Evolutionary conservation across 2,329 filamentous ascomycete genomes (phyloP), one percentile per base, ranked within the genome.

Genomic region (Hymenoscyphus fraxineus): DNA sequence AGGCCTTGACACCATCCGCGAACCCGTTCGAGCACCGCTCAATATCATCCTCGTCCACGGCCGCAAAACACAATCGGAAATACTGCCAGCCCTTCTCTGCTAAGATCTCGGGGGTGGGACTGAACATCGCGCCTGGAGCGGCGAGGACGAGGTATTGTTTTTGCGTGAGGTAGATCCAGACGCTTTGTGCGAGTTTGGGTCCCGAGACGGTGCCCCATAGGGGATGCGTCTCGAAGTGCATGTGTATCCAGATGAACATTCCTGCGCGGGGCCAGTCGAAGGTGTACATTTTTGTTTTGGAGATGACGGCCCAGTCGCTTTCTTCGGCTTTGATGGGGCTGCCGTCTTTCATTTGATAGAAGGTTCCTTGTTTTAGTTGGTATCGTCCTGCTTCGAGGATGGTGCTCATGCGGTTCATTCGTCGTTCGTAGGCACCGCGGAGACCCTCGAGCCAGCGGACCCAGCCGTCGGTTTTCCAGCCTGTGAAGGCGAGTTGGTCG

Each of bases 401-500:
- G 7, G 79, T 79, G 77, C 88, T 90, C 92, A 97, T 96, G 68
- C 80, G 78, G 71, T 84, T 85, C 92, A 97, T 96, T 65, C 93
- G 87, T 51, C 88, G 82, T 79, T 96, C 91, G 78, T 97, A 97
- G 71, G 87, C 85, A 64, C 89, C 91, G 32, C 93, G 86, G 15
- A 97, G 83, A 7, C 93, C 92, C 66, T 89, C 90, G 31, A 97
- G 86, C 93, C 93, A 97, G 69, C 91, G 88, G 15, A 97, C 89
- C 92, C 92, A 97, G 68, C 93, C 93, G 66, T 88, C 87, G 67
- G 88, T 86, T 72, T 91, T 83, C 93, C 93, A 97, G 65, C 90
- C 83, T 57, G 81, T 79, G 47, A 78, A 79, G 65, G 75, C 71
- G 68, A 78, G 59, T 41, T 73, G 70, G 4, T 73, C 72, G 19